Percentiles rank a stretch among this genome's conserved stretches.
phyloP scores from a whole-genome alignment of 768 basidiomycete genomes.

The Mycena capillaripes region DNA sequence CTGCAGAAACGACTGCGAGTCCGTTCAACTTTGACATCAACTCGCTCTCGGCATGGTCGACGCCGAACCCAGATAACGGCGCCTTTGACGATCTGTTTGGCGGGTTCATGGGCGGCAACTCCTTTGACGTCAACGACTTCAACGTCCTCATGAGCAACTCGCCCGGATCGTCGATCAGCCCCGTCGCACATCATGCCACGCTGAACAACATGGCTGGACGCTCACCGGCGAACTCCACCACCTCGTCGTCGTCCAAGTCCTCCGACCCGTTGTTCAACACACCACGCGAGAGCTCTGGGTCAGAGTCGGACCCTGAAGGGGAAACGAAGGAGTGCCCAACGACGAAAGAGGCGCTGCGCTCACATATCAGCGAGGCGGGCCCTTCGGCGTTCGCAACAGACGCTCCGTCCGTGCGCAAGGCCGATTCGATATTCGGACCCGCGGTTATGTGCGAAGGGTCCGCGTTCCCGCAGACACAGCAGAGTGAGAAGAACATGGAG shows the following conservation, averaged over 20 bases:
- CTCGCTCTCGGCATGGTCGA: constrained; percentile 60
- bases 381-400: constrained; percentile 69
- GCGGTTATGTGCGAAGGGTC: constrained; percentile 77
- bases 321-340: constrained; percentile 59
- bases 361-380: constrained; percentile 68
- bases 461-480: constrained; percentile 76
- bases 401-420: constrained; percentile 54
- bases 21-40: constrained; percentile 64
- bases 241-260: constrained; percentile 51
- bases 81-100: constrained; percentile 64
- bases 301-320: constrained; percentile 45
- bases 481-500: constrained; percentile 82
- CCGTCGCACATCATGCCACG: constrained; percentile 64
- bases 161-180: constrained; percentile 61
- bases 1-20: not conserved
- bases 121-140: constrained; percentile 49
- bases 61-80: constrained; percentile 52
- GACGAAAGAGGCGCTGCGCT: constrained; percentile 66
- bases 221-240: constrained; percentile 50
- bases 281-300: constrained; percentile 48
- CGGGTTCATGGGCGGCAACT: constrained; percentile 49
- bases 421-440: constrained; percentile 59
- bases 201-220: constrained; percentile 39
- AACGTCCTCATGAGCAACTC: constrained; percentile 47
- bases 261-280: constrained; percentile 54